Base-by-base conservation (phyloP, 164 flowering plant species). In the Piper betle region DNA sequence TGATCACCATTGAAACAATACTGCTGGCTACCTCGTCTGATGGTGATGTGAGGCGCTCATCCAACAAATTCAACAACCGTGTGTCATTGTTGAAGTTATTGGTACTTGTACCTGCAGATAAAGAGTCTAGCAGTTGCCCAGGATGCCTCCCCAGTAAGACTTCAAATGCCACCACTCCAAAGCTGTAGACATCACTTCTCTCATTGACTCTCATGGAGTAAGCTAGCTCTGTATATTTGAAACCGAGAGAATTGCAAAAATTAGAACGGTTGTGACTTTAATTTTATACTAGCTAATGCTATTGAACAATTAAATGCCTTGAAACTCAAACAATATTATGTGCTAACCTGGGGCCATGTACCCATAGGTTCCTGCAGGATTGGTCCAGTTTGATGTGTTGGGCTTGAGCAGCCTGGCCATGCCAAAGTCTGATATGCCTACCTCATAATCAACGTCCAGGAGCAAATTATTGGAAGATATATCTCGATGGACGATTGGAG, bases 181-280 rank as follows among this genome's bases (percentile, higher is more conserved):
- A 86, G 71, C 89, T 86, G 55, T 84, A 86, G 16, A 84, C 87
- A 67, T 86, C 93, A 60, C 85, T 78, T 66, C 82, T 81, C n/a
- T 75, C 82, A 4, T 82, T 82, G 2, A 80, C 77, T 33, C 53
- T 52, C 84, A 81, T 79, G 50, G 85, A 71, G n/a, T 50, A 58
- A 4, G 87, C 88, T 11, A 86, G 75, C 68, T 86, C 89, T 86
- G 78, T 66, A 18, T 5, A 61, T 25, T 13, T 3, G 6, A 33
- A 10, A 2, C 33, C 33, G 2, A 25, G 33, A 50, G 39, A 12
- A 18, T 15, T 20, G 16, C 37, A n/a, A 33, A 48, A 17, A 3
- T 9, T 25, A 48, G 11, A 5, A n/a, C 57, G 1, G 16, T 1
- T 19, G 9, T 18, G 46, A 2, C 48, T 39, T 2, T 16, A 20